Conservation (phyloP, 1,284 basidiomycete genomes). For the Ustilago nuda region DNA sequence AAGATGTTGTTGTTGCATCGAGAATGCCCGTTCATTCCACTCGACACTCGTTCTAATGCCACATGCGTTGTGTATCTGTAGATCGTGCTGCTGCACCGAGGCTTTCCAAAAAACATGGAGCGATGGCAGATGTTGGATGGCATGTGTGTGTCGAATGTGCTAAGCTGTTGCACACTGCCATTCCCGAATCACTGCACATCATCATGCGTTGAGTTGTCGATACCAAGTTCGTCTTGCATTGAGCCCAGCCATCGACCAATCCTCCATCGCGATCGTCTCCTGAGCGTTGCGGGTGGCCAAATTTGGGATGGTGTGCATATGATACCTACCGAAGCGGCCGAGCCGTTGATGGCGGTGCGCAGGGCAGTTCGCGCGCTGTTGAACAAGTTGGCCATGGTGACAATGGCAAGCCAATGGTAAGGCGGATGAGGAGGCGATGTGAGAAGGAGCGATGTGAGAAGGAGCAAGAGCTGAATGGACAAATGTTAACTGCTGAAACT, state of each 20-base stretch:
- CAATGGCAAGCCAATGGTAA: conserved; percentile 22
- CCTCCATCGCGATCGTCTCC: background rate
- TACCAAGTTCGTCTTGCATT: background rate
- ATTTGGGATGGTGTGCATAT: background rate
- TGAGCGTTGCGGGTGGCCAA: background rate
- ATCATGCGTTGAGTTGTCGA: background rate
- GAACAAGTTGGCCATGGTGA: conserved; percentile 54
- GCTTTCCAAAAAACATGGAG: background rate
- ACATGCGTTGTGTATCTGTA: background rate
- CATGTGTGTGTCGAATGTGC: background rate
- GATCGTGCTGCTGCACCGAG: background rate
- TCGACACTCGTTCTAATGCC: conserved; percentile 1
- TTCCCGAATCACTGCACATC: background rate
- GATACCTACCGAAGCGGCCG: conserved; percentile 54
- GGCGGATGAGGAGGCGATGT: conserved; percentile 1
- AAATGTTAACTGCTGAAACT: conserved; percentile 2
- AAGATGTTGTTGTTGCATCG: background rate
- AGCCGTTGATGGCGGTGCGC: conserved; percentile 51
- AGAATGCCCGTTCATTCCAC: background rate
- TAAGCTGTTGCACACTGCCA: background rate
- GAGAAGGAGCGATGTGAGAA: background rate
- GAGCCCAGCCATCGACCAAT: background rate
- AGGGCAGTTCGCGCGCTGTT: conserved; percentile 53
- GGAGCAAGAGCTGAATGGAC: background rate
- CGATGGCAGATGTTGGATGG: background rate